Evolutionary conservation across 495 filamentous ascomycete genomes (phyloP), one percentile per base, ranked within the genome.

Genomic region (Jackrogersella minutella): DNA sequence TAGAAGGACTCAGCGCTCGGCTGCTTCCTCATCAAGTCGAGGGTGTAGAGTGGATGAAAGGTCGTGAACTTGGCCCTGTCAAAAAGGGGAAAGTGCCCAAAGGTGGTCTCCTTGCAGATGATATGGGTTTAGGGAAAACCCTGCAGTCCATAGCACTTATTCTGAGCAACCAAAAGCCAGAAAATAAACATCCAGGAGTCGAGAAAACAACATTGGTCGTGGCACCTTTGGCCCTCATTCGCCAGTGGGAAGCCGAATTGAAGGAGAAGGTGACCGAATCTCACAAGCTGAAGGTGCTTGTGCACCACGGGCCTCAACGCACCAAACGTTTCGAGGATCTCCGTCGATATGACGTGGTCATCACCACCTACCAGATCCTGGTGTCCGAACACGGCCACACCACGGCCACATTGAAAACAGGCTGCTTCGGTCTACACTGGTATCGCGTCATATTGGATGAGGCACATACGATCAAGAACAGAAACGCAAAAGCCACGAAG

Each of bases 401-500:
- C 31, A 86, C 86, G 19, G 63, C 62, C 9, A 76, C 75, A 13
- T 78, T 88, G 16, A 90, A 93, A 66, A 84, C 88, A 37, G 94
- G 93, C 8, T 91, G 93, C 60, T 97, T 98, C 70, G 92, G 91
- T 44, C 79, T 97, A 6, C 87, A 93, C 73, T 99, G 95, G 95
- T 97, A 92, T 74, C 91, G 95, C 16, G 87, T 97, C 61, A 94
- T 99, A 50, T 84, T 98, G 13, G 95, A 99, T 64, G 95, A 99
- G 79, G 95, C 95, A 3, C 95, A 97, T 76, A 96, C 91, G 21
- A 98, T 99, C 82, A 98, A 98, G 78, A 99, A 99, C 76, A 88
- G 93, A 21, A 97, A 95, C 71, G 93, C 95, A 13, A 99, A 99
- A 78, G 88, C 89, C 8, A 95, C 95, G 0, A 89, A 97, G 70